Conservation (phyloP, 2,329 filamentous ascomycete species). For the Dactylonectria macrodidyma region DNA sequence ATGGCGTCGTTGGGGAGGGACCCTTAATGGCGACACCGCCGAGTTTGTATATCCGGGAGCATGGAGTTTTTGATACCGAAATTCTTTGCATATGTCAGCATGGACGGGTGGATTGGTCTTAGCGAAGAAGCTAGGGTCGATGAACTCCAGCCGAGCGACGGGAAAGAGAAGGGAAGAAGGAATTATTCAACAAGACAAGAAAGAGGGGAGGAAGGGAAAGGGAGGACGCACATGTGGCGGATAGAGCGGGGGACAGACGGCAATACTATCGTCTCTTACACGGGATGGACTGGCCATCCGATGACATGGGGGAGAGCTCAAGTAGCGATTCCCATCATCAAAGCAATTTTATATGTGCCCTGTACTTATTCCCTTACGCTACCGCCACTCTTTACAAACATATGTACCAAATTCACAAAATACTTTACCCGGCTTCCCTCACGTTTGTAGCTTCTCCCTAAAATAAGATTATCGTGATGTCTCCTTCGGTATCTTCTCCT, state of each 20-base stretch:
- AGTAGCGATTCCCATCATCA: conserved; percentile 33
- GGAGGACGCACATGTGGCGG: conserved; percentile 8
- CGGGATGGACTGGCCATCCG: conserved; percentile 27
- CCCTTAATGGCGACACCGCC: conserved; percentile 35
- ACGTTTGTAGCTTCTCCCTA: background rate
- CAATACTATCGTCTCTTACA: conserved; percentile 30
- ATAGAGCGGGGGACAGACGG: conserved; percentile 37
- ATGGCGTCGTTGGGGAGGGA: conserved; percentile 30
- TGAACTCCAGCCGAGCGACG: conserved; percentile 21
- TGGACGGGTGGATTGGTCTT: conserved; percentile 26
- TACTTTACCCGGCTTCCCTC: conserved; percentile 12
- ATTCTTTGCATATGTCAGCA: conserved; percentile 29
- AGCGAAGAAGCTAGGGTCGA: conserved; percentile 15
- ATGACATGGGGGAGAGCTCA: conserved; percentile 35
- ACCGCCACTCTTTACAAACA: conserved; percentile 19
- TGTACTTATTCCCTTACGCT: conserved; percentile 11
- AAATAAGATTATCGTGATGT: conserved; percentile 69
- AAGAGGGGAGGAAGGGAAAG: conserved; percentile 21
- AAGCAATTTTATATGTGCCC: conserved; percentile 40
- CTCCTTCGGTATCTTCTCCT: conserved; percentile 67
- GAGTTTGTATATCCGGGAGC: conserved; percentile 43
- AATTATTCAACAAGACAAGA: conserved; percentile 9
- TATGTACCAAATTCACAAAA: conserved; percentile 43
- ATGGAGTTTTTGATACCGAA: conserved; percentile 43
- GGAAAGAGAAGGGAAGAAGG: conserved; percentile 29